Conservation (phyloP, 2,329 filamentous ascomycete species). For the Neofusicoccum kwambonambiense region DNA sequence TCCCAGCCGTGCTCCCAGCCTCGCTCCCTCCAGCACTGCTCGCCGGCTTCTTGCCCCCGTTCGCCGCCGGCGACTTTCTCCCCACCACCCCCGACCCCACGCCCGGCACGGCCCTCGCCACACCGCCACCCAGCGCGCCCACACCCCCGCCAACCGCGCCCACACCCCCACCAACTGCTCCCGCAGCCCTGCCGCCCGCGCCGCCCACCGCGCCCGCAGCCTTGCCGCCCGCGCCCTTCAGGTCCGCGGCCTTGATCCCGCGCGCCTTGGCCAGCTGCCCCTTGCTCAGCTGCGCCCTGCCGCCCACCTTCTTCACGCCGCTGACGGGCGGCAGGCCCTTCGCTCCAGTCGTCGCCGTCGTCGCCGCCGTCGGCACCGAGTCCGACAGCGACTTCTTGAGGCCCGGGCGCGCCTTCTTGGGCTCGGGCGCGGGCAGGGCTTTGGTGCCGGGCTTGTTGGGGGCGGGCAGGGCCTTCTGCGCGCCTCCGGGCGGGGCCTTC, state of each 20-base stretch:
- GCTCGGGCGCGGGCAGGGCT: background rate
- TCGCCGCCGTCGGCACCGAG: background rate
- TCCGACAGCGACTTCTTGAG: conserved; percentile 9
- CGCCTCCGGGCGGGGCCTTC: background rate
- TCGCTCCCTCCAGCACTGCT: background rate
- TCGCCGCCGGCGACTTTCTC: background rate
- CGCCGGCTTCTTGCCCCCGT: background rate
- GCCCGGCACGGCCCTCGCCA: background rate
- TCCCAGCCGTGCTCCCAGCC: background rate
- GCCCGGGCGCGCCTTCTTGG: no score
- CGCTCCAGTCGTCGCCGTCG: no score
- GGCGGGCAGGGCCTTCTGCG: background rate
- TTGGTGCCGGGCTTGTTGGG: background rate
- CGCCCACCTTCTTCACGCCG: no score
- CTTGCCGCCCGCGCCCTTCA: background rate
- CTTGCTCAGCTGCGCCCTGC: background rate
- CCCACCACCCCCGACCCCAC: no score
- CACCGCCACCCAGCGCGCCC: background rate
- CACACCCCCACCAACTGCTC: background rate
- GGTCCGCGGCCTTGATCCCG: background rate
- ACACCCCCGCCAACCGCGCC: background rate
- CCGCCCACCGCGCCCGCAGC: background rate
- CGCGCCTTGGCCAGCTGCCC: conserved; percentile 12
- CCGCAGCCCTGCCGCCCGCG: background rate
- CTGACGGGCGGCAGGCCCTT: no score